These are phyloP conservation scores for Pseudocercospora eumusae DNA, from an alignment of 2,329 filamentous ascomycete genomes.

Conservation along the genomic window DNA sequence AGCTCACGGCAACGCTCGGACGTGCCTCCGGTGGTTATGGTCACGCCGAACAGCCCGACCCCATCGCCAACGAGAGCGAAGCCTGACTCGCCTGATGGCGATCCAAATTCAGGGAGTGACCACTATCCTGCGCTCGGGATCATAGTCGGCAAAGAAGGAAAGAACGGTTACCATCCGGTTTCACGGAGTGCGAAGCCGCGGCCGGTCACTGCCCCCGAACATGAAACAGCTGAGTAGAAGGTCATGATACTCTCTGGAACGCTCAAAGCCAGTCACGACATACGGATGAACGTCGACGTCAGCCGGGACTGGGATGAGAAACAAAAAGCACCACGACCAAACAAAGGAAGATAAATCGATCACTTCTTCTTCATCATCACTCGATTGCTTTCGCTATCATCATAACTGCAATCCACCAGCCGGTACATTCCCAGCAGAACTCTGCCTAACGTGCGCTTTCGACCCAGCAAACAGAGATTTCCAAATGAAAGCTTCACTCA, in stretches of 20 bases:
- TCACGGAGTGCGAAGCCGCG: not conserved
- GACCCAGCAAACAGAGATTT: conserved; percentile 95
- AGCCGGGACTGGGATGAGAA: not conserved
- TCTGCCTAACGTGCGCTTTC: conserved; percentile 70
- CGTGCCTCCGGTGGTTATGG: not conserved
- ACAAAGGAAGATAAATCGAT: not conserved
- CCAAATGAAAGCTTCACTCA: conserved; percentile 98
- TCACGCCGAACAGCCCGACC: not conserved
- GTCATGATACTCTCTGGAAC: not conserved
- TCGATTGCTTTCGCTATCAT: not conserved
- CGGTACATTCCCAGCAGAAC: conserved; percentile 10
- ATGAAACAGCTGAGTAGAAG: not conserved
- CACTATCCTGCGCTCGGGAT: not conserved
- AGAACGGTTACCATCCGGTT: not conserved
- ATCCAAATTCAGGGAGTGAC: not conserved
- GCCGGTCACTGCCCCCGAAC: not conserved
- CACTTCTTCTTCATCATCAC: not conserved
- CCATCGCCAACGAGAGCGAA: not conserved
- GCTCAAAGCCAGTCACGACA: not conserved
- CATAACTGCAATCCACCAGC: conserved; percentile 9
- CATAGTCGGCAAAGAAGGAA: not conserved
- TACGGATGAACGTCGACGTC: not conserved
- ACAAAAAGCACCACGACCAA: not conserved
- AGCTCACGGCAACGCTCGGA: not conserved
- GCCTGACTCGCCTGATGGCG: not conserved